phyloP scores from a whole-genome alignment of 2,329 filamentous ascomycete species.

The Penicillium sp. region DNA sequence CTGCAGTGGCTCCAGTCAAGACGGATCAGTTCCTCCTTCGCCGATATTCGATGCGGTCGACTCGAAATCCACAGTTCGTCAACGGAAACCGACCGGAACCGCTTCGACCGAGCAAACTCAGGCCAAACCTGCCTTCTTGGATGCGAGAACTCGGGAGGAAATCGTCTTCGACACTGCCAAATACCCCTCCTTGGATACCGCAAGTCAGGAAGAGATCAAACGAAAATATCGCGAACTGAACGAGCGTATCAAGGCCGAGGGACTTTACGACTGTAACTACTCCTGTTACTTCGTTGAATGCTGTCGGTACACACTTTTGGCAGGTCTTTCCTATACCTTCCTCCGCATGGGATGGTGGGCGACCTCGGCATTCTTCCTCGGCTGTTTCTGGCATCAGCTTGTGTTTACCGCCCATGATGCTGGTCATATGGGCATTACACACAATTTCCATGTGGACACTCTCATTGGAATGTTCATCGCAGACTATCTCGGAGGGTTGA shows the following conservation, averaged over 20 bases:
- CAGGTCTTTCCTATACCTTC: constrained; percentile 59
- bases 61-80: constrained; percentile 34
- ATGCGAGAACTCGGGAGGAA: constrained; percentile 70
- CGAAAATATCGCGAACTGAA: constrained; percentile 78
- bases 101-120: constrained; percentile 27
- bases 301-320: constrained; percentile 68
- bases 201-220: constrained; percentile 72
- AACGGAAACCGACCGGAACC: constrained; percentile 35
- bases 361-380: constrained; percentile 70
- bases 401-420: constrained; percentile 94
- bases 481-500: constrained; percentile 84
- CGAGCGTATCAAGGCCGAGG: constrained; percentile 67
- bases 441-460: constrained; percentile 78
- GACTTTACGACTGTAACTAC: constrained; percentile 83
- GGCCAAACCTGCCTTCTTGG: constrained; percentile 61
- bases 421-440: constrained; percentile 96
- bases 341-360: constrained; percentile 65
- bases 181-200: constrained; percentile 74
- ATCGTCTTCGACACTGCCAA: constrained; percentile 72
- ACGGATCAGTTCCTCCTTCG: constrained; percentile 56
- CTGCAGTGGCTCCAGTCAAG: constrained; percentile 54
- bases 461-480: constrained; percentile 87
- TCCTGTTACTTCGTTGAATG: constrained; percentile 72
- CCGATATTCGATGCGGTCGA: constrained; percentile 59
- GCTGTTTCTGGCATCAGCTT: constrained; percentile 88